Evolutionary conservation across 208 protist genomes (phyloP), one percentile per base, ranked within the genome.

Genomic region (Crithidia fasciculata): DNA sequence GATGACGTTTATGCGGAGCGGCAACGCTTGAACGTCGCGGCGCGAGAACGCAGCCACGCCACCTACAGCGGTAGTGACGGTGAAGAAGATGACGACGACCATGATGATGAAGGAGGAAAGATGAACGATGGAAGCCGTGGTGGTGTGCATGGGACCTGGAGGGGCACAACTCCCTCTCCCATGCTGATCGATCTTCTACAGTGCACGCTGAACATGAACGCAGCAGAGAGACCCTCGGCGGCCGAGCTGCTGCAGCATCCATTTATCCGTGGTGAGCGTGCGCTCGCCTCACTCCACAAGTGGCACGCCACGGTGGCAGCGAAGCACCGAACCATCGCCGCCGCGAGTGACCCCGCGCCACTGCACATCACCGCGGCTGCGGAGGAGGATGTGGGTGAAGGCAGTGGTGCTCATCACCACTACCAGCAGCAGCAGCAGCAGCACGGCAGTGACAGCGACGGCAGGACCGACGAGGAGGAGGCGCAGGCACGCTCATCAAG

Each of bases 161-260:
- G 66, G 67, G 36, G 15, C 16, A 8, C 19, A 5, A 85, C 85
- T 16, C 83, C 85, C 16, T 86, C 83, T 7, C 69, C 76, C 8
- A 52, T 84, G 39, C 66, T 93, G n/a, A 57, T 91, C 28, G 81
- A 95, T 57, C 86, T 96, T 59, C 43, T 96, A 8, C 62, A 80
- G 44, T 76, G 58, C 52, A 83, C 78, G 58, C 80, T 96, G 70
- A 70, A 64, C 52, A 72, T 90, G 37, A 82, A 92, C 50, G 61
- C 75, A n/a, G 67, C 76, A n/a, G 64, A 49, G 37, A 86, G 92
- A 5, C 86, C 85, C 2, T 78, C 75, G 2, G 84, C 89, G 8
- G 56, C 70, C 13, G 84, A 95, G 69, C 82, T 94, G 47, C 81
- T 94, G 62, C 80, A 78, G 69, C 92, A 96, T 68, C 89, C 92